A percentile compares a stretch with the other conserved stretches of the same genome.
These are phyloP conservation scores for Xylaria flabelliformis DNA, from an alignment of 495 filamentous ascomycete species.

Conservation along the genomic window DNA sequence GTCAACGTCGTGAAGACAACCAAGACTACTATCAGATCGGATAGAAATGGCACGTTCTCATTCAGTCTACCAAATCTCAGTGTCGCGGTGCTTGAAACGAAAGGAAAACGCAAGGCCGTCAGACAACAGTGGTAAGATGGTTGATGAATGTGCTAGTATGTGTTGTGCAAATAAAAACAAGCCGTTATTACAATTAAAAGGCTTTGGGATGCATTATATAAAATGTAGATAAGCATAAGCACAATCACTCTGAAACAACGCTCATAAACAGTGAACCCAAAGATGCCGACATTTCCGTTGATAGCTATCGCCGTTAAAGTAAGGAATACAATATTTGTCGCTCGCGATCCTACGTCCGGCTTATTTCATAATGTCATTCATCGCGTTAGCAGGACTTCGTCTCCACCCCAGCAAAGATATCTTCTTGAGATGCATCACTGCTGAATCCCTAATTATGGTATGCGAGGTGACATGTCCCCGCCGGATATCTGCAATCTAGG, in stretches of 20 bases:
- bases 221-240: neutral
- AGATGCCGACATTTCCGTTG: too few species aligned
- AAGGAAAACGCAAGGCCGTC: constrained; percentile 3
- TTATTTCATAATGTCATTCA: too few species aligned
- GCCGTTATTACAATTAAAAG: neutral
- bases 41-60: constrained; percentile 51
- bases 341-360: neutral
- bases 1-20: constrained; percentile 50
- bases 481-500: neutral
- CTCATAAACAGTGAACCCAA: neutral
- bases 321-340: neutral
- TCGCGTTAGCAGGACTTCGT: too few species aligned
- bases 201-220: neutral
- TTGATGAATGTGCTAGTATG: neutral
- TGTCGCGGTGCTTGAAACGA: constrained; percentile 57
- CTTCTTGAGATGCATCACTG: too few species aligned
- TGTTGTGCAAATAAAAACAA: neutral
- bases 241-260: neutral
- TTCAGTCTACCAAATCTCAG: constrained; percentile 60
- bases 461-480: too few species aligned
- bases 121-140: neutral
- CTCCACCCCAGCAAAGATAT: too few species aligned
- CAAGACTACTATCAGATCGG: constrained; percentile 51
- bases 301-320: too few species aligned
- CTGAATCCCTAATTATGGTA: too few species aligned